Percentiles rank a stretch among this genome's conserved stretches.
phyloP scores from a whole-genome alignment of 371 early-diverging fungal species.

The Syncephalastrum contaminatum region DNA sequence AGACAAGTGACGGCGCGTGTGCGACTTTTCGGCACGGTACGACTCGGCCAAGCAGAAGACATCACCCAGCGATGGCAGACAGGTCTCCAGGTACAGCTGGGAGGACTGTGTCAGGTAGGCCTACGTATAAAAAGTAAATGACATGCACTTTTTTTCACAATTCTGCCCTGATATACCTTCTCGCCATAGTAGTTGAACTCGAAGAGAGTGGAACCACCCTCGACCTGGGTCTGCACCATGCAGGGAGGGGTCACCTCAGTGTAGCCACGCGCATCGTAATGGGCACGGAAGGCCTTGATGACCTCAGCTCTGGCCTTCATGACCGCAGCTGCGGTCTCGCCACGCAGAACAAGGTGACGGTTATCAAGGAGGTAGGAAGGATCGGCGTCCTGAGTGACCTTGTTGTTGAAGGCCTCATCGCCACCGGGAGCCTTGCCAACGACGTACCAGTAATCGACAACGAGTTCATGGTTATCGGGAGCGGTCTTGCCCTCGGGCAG shows the following conservation, averaged over 20 bases:
- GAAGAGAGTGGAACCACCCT: constrained; percentile 99
- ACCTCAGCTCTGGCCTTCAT: constrained; percentile 90
- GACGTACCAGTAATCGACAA: constrained; percentile 96
- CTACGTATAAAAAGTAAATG: constrained; percentile 15
- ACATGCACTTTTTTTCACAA: neutral
- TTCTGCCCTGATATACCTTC: constrained; percentile 31
- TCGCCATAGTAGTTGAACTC: constrained; percentile 98
- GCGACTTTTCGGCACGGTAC: constrained; percentile 99
- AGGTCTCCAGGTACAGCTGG: constrained; percentile 99
- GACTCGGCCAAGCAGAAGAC: constrained; percentile 98
- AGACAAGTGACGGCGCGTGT: constrained; percentile 98
- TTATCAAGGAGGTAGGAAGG: constrained; percentile 90
- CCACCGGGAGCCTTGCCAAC: constrained; percentile 94
- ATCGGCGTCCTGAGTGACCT: constrained; percentile 86
- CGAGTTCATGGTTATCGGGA: constrained; percentile 94
- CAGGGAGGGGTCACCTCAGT: constrained; percentile 98
- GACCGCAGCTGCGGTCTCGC: constrained; percentile 88
- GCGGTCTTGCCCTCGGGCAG: constrained; percentile 96
- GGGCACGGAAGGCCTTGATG: constrained; percentile 93
- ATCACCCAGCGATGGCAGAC: constrained; percentile 94
- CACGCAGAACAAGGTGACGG: constrained; percentile 97
- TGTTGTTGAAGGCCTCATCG: constrained; percentile 91
- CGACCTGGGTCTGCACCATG: constrained; percentile 99
- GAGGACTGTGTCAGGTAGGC: constrained; percentile 99
- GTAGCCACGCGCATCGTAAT: constrained; percentile 83